phyloP scores from a whole-genome alignment of 129 eudicot species.

The Heracleum sosnowskyi region DNA sequence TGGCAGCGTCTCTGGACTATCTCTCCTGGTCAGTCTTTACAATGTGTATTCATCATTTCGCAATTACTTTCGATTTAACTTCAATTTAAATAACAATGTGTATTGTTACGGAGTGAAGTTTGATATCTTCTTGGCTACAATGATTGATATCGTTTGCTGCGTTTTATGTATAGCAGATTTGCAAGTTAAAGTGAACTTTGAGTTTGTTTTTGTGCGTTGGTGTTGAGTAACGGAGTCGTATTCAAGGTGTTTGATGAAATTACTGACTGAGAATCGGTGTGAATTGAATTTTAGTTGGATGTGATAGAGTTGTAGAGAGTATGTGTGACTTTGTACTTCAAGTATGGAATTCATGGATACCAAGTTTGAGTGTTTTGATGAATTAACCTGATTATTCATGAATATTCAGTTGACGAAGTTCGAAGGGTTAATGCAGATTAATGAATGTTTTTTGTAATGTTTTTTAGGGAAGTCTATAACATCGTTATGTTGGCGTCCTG shows the following conservation, averaged over 20 bases:
- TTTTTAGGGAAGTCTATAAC: constrained; percentile 65
- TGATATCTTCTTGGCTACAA: no score
- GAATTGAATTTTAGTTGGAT: not conserved
- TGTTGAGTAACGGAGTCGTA: not conserved
- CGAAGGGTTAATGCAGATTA: not conserved
- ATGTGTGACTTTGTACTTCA: not conserved
- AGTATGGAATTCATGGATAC: no score
- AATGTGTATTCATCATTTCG: not conserved
- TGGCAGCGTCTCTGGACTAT: constrained; percentile 98
- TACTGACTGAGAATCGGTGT: not conserved
- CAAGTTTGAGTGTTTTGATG: not conserved
- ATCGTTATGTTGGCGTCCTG: constrained; percentile 97
- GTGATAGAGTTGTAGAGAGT: not conserved
- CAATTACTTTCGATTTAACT: no score
- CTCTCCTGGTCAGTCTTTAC: constrained; percentile 50
- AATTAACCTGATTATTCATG: not conserved
- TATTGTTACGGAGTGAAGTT: not conserved
- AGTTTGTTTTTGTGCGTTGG: not conserved
- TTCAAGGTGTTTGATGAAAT: constrained; percentile 9
- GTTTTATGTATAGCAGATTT: not conserved
- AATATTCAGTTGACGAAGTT: not conserved
- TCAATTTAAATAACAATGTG: no score
- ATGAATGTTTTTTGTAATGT: not conserved
- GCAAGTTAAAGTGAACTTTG: not conserved
- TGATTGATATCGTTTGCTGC: no score